A percentile compares a stretch with the other conserved stretches of the same genome.
These are phyloP conservation scores for Suhomyces sp. DNA, from an alignment of 805 yeast species.

Conservation along the genomic window DNA sequence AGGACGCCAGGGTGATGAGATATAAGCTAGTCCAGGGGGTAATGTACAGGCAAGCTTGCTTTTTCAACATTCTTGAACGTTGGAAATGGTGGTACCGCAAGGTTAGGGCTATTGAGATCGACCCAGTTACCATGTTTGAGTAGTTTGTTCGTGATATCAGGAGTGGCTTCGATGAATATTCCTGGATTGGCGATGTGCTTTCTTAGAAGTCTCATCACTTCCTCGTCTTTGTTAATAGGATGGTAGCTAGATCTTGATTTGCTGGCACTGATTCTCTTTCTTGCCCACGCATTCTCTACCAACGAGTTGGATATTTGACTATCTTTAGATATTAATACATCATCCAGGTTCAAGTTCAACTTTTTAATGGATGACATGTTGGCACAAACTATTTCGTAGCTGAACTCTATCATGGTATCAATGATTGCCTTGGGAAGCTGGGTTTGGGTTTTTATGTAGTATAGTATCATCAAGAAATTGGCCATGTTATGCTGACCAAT, in stretches of 20 bases:
- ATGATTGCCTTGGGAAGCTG: constrained; percentile 47
- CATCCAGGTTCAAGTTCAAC: constrained; percentile 12
- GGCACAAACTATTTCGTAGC: constrained; percentile 18
- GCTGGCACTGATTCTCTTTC: constrained; percentile 18
- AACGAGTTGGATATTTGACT: constrained; percentile 26
- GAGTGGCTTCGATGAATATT: constrained; percentile 27
- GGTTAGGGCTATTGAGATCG: constrained; percentile 16
- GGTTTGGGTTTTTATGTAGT: constrained; percentile 43
- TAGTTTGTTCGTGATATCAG: constrained; percentile 32
- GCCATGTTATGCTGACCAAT: constrained; percentile 37
- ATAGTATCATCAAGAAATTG: constrained; percentile 45
- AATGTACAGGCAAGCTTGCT: constrained; percentile 47
- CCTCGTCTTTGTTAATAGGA: constrained; percentile 16
- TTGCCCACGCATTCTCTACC: constrained; percentile 22
- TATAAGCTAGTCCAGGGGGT: constrained; percentile 21
- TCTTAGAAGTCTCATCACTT: constrained; percentile 14
- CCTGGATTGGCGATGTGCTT: constrained; percentile 37
- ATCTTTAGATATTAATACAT: constrained; percentile 16
- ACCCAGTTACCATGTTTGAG: constrained; percentile 18
- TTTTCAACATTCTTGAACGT: constrained; percentile 63
- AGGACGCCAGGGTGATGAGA: constrained; percentile 59
- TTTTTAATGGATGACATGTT: constrained; percentile 22
- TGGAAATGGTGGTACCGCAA: constrained; percentile 43
- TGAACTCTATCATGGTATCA: constrained; percentile 39
- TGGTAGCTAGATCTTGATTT: constrained; percentile 1